These are phyloP conservation scores for Tolypocladium tropicale DNA, from an alignment of 2,329 filamentous ascomycete species.

Conservation along the genomic window DNA sequence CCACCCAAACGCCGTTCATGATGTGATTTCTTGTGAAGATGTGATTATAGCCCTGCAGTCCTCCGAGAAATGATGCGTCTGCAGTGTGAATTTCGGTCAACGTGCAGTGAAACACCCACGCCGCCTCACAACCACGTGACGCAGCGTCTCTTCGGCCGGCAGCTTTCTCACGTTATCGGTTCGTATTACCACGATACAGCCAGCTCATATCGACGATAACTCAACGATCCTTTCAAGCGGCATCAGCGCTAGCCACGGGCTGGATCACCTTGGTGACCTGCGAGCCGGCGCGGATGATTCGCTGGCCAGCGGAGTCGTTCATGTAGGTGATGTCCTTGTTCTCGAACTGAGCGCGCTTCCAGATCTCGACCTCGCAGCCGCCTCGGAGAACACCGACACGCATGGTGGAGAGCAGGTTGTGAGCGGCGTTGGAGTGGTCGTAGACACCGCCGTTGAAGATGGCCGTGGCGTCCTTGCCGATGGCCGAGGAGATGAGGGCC, in stretches of 20 bases:
- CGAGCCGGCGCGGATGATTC: slow-evolving; percentile 74
- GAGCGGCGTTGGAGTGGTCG: slow-evolving; percentile 79
- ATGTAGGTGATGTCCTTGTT: slow-evolving; percentile 74
- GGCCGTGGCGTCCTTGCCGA: slow-evolving; percentile 81
- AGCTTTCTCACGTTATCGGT: neutral
- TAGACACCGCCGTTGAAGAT: slow-evolving; percentile 92
- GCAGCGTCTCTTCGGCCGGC: neutral
- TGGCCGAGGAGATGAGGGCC: slow-evolving; percentile 70
- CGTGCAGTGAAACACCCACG: neutral
- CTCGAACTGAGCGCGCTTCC: slow-evolving; percentile 77
- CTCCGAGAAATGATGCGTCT: too few relatives aligned
- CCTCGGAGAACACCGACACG: slow-evolving; percentile 77
- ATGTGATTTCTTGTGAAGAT: neutral
- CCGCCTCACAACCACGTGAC: neutral
- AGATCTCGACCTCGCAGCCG: slow-evolving; percentile 84
- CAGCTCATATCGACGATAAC: neutral
- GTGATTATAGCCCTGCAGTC: neutral
- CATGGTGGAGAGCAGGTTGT: slow-evolving; percentile 84
- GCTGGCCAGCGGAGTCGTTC: slow-evolving; percentile 70
- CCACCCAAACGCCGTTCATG: slow-evolving; percentile 5
- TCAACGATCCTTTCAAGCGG: slow-evolving; percentile 44
- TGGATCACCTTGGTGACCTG: slow-evolving; percentile 78
- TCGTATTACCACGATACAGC: neutral
- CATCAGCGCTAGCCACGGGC: slow-evolving; percentile 73
- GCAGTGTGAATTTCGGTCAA: neutral